Conservation (phyloP, 2,329 filamentous ascomycete species). For the Cucurbitaria berberidis region DNA sequence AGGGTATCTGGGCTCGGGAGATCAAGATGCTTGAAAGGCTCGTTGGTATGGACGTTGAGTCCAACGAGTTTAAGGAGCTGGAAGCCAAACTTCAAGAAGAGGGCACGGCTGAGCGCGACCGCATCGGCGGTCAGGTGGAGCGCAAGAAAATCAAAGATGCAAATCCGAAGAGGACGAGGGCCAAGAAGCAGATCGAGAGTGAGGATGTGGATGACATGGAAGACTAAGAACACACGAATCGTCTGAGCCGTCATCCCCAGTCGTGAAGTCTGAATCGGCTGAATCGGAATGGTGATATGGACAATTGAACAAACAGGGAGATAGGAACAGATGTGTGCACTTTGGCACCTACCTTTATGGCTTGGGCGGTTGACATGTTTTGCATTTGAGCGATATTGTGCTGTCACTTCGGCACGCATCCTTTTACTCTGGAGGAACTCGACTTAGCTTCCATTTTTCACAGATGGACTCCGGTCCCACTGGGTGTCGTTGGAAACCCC, state of each 20-base stretch:
- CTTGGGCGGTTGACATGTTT: not conserved
- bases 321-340: not conserved
- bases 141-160: conserved; percentile 55
- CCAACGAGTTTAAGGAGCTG: conserved; percentile 71
- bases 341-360: not conserved
- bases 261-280: not conserved
- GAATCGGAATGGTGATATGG: not conserved
- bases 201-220: conserved; percentile 11
- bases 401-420: not conserved
- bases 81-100: conserved; percentile 70
- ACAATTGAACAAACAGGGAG: not conserved
- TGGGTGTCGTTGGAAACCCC: not conserved
- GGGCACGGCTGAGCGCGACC: conserved; percentile 74
- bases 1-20: conserved; percentile 85
- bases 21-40: conserved; percentile 93
- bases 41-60: conserved; percentile 80
- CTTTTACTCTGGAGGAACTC: not conserved
- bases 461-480: not conserved
- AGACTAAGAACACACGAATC: not conserved
- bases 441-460: not conserved
- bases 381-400: not conserved
- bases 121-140: conserved; percentile 79
- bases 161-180: conserved; percentile 47
- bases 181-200: conserved; percentile 41
- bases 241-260: not conserved